Conservation (phyloP, 441 rosid genomes). For the Populus hybrid region DNA sequence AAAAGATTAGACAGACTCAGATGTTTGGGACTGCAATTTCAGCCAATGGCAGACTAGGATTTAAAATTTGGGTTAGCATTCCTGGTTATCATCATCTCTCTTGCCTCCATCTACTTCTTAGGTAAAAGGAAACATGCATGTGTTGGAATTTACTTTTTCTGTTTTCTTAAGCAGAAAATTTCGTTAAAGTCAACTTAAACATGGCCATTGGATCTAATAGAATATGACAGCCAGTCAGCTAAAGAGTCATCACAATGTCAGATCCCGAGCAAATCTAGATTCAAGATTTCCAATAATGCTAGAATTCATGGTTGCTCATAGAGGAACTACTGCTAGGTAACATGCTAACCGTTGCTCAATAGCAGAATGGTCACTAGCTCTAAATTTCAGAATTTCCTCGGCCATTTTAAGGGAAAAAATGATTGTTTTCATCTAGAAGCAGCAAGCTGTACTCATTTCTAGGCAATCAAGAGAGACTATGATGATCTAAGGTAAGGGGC, state of each 20-base stretch:
- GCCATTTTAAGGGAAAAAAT: no score
- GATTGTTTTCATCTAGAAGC: neutral
- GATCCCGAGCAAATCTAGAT: neutral
- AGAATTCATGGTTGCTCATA: neutral
- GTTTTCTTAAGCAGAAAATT: neutral
- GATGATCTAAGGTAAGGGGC: conserved; percentile 25
- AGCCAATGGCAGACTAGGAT: neutral
- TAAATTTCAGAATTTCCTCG: no score
- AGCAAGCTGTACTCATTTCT: conserved; percentile 5
- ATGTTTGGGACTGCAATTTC: neutral
- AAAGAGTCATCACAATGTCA: neutral
- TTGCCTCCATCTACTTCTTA: no score
- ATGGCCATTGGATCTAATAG: neutral
- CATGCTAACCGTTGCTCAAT: neutral
- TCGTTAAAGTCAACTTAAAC: neutral
- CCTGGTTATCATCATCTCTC: conserved; percentile 1
- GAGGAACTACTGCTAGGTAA: neutral
- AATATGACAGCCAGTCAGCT: neutral
- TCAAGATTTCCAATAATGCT: neutral
- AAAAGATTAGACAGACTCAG: neutral
- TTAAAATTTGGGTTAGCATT: neutral
- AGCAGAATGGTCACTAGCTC: neutral
- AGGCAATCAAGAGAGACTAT: conserved; percentile 12
- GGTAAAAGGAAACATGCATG: neutral
- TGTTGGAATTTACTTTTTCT: neutral